A percentile compares a stretch with the other conserved stretches of the same genome.
phyloP scores from a whole-genome alignment of 2,329 filamentous ascomycete genomes.

The Alternaria atra region DNA sequence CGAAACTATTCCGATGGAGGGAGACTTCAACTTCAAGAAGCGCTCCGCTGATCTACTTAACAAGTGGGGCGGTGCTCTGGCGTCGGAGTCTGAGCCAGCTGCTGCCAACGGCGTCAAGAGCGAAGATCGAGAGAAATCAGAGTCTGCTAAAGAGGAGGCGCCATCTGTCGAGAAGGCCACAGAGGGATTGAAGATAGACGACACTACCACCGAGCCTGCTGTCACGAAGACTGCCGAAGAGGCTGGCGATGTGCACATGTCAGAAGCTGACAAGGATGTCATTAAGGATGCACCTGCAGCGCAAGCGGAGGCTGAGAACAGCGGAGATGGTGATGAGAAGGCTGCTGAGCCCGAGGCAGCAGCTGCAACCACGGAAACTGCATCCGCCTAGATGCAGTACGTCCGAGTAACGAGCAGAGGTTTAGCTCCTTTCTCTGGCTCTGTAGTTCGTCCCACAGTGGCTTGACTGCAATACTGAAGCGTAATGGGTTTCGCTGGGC shows the following conservation, averaged over 20 bases:
- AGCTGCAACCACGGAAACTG: constrained; percentile 12
- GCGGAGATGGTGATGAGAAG: constrained; percentile 19
- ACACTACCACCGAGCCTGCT: constrained; percentile 33
- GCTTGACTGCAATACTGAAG: constrained; percentile 5
- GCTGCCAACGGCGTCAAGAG: constrained; percentile 48
- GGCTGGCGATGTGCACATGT: constrained; percentile 40
- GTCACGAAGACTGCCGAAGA: constrained; percentile 29
- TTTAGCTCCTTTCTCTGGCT: not conserved
- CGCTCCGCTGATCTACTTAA: constrained; percentile 82
- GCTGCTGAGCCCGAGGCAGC: constrained; percentile 19
- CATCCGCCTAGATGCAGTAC: constrained; percentile 6
- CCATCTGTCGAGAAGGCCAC: constrained; percentile 49
- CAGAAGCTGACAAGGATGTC: constrained; percentile 32
- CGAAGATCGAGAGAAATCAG: constrained; percentile 51
- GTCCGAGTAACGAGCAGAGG: constrained; percentile 3
- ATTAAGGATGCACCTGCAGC: constrained; percentile 27
- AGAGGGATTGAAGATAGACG: constrained; percentile 33
- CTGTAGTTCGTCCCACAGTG: not conserved
- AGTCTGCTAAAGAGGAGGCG: constrained; percentile 36
- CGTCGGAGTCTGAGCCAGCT: constrained; percentile 37
- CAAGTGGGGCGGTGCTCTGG: constrained; percentile 85
- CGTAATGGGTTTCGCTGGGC: not conserved
- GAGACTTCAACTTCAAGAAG: constrained; percentile 87
- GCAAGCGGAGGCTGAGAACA: constrained; percentile 25
- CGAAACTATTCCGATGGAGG: constrained; percentile 78